Base-by-base conservation (phyloP, 2,329 filamentous ascomycete species). In the Akanthomyces dipterigenus region DNA sequence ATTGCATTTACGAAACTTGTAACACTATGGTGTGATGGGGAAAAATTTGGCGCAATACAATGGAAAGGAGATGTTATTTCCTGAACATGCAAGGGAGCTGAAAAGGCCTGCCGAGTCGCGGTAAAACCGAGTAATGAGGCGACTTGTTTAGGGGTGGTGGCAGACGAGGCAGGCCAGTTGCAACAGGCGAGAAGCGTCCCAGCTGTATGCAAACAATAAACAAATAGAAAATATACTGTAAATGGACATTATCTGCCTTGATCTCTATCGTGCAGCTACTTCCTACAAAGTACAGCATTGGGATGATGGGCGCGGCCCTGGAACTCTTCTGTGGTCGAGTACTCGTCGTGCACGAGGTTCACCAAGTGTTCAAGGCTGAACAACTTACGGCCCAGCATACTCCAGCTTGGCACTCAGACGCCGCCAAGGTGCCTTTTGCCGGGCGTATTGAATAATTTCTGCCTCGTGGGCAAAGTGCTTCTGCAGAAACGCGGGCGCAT, bases 391-490 rank as follows among this genome's bases (percentile, higher is more conserved):
- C 5, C 53, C 59, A 3, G 63, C 48, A 1, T 45, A 48, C n/a
- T 55, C 50, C 5, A 65, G 56, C 43, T 56, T 62, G 20, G 55
- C 56, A 54, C 63, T 60, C 16, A 65, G 50, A 3, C 54, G 20
- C 64, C 64, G 8, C 64, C 64, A 0, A 65, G 54, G 11, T 63
- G 6, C 64, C 62, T 24, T 65, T 62, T 3, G 62, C 49, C 14
- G 64, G 61, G 3, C 64, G 62, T 26, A 65, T 14, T 63, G 54
- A 18, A 63, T 31, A 9, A 65, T 56, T n/a, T 63, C 63, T 6
- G 48, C 34, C 40, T 61, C 50, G 22, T 36, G 53, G 4, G 62
- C 43, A 56, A 65, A 63, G 43, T 63, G 60, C 24, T 34, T 26
- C 14, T 38, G 4, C 22, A 63, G 56, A 26, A 63, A 63, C 20